phyloP scores from a whole-genome alignment of 1,139 yeast species.

The Suhomyces coccinellae region DNA sequence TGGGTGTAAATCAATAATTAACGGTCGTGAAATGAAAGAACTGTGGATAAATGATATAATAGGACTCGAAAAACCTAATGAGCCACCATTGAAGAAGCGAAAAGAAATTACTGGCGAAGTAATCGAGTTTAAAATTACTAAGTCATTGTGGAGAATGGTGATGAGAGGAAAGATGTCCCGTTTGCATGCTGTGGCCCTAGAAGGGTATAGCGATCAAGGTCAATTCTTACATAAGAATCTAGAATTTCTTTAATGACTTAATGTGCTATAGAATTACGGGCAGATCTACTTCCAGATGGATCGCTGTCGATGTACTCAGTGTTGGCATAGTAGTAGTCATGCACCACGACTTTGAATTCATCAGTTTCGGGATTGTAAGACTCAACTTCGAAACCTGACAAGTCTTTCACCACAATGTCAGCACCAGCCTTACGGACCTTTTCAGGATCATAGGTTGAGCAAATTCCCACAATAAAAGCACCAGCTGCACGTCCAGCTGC shows the following conservation, averaged over 20 bases:
- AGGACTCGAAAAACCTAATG: slow-evolving; percentile 7
- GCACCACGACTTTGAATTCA: slow-evolving; percentile 46
- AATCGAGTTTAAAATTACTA: slow-evolving; percentile 34
- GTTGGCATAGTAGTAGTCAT: slow-evolving; percentile 47
- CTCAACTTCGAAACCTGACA: slow-evolving; percentile 48
- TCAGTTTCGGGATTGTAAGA: slow-evolving; percentile 45
- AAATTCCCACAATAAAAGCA: slow-evolving; percentile 78
- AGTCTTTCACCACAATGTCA: slow-evolving; percentile 73
- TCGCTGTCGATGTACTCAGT: slow-evolving; percentile 28
- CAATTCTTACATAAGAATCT: slow-evolving; percentile 21
- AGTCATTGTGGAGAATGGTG: slow-evolving; percentile 37
- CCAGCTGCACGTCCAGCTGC: slow-evolving; percentile 84
- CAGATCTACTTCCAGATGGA: slow-evolving; percentile 6
- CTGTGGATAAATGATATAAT: slow-evolving; percentile 37
- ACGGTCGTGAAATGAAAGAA: slow-evolving; percentile 38
- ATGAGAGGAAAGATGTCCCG: slow-evolving; percentile 26
- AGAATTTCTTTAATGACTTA: slow-evolving; percentile 20
- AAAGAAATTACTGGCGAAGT: slow-evolving; percentile 31
- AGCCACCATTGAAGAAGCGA: slow-evolving; percentile 14
- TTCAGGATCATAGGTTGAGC: slow-evolving; percentile 73
- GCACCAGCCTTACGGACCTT: slow-evolving; percentile 74
- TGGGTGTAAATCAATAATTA: slow-evolving; percentile 33
- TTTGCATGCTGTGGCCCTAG: slow-evolving; percentile 34
- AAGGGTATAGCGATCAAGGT: slow-evolving; percentile 31
- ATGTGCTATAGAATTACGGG: slow-evolving; percentile 8